phyloP scores from a whole-genome alignment of 2,329 filamentous ascomycete genomes.

The Aspergillus sp. region DNA sequence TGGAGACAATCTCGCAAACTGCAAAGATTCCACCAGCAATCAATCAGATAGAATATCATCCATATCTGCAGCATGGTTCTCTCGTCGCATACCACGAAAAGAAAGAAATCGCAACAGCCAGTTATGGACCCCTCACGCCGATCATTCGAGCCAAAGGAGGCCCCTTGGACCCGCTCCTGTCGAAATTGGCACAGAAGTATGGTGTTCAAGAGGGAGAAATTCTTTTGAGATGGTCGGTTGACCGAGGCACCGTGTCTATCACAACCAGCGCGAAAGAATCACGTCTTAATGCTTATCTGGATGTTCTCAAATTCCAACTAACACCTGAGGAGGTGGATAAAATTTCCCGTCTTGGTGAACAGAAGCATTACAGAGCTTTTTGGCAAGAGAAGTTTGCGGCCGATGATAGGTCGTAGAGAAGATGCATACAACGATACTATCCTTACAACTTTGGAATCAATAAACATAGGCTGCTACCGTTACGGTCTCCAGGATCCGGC shows the following conservation, averaged over 20 bases:
- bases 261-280: conserved; percentile 63
- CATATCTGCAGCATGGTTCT: conserved; percentile 48
- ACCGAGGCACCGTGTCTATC: conserved; percentile 59
- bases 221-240: conserved; percentile 59
- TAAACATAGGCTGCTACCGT: background rate
- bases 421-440: background rate
- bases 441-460: background rate
- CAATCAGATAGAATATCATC: conserved; percentile 42
- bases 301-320: conserved; percentile 57
- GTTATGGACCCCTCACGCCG: conserved; percentile 48
- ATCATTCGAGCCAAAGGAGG: conserved; percentile 56
- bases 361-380: conserved; percentile 54
- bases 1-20: conserved; percentile 52
- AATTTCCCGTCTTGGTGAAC: conserved; percentile 49
- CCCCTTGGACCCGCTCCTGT: conserved; percentile 55
- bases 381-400: conserved; percentile 51
- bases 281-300: conserved; percentile 58
- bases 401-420: conserved; percentile 40
- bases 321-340: conserved; percentile 58
- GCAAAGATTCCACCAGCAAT: conserved; percentile 42
- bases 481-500: background rate
- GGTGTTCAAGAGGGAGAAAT: conserved; percentile 59
- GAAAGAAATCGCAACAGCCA: conserved; percentile 42
- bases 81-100: conserved; percentile 42
- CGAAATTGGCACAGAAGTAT: conserved; percentile 59